Evolutionary conservation across 2,329 filamentous ascomycete species (phyloP), one percentile per base, ranked within the genome.

Genomic region (Phyllosticta paracitricarpa): DNA sequence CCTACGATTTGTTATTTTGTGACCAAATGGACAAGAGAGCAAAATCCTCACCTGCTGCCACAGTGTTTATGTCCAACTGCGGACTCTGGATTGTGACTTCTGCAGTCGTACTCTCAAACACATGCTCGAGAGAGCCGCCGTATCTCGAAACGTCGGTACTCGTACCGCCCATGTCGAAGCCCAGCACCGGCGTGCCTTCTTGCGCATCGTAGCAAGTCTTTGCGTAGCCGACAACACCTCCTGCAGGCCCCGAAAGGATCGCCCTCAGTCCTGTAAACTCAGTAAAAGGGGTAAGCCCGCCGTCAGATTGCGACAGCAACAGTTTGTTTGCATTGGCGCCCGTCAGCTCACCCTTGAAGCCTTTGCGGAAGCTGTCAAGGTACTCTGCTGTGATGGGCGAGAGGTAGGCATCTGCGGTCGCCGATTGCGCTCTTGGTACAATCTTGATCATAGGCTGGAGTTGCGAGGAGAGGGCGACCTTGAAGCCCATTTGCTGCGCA

Each of bases 301-400:
- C 90, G 65, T 95, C 89, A 8, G 88, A 91, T 72, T 96, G 91
- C 91, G 96, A 96, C 66, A 97, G 96, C 71, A 97, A 91, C 75
- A 92, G 96, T 64, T 91, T 81, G 3, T 90, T 89, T 3, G 87
- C 88, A 67, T 82, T 87, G 2, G 79, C 64, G 74, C 66, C 64
- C 19, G 65, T 58, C n/a, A 72, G 63, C 4, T 51, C 54, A 12
- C 65, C 67, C 14, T 63, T 63, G 33, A 74, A 73, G n/a, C 67
- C 68, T 7, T 64, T 60, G 0, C 64, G 55, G 59, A 72, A 71
- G 14, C 66, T 64, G 19, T 67, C 62, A 9, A 68, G 62, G 54
- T 71, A 71, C 3, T 63, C 40, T 48, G 65, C 62, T 8, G 65
- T 69, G 8, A 65, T 55, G 10, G 69, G 69, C 5, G 68, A 69